Evolutionary conservation across 2,329 filamentous ascomycete species (phyloP).

Genomic region (Hymenoscyphus repandus): DNA sequence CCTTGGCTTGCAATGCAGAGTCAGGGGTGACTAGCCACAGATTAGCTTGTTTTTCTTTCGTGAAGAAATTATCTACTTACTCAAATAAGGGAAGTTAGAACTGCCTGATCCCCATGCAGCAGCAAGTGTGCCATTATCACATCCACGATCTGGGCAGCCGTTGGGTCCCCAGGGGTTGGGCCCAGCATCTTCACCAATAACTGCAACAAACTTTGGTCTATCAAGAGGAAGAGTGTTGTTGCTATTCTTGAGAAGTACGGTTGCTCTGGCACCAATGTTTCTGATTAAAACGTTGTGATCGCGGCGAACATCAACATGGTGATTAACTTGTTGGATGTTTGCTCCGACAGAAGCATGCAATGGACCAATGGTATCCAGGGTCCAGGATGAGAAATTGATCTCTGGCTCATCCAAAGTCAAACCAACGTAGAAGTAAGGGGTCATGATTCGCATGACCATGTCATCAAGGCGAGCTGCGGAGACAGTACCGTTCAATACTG

Average conservation of each 20-base stretch:
- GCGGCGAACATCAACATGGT: constrained; percentile 76
- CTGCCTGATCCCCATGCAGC: constrained; percentile 79
- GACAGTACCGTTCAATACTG: constrained; percentile 82
- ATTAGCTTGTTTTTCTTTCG: not conserved
- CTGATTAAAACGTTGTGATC: constrained; percentile 71
- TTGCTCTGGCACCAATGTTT: constrained; percentile 71
- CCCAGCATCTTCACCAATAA: constrained; percentile 80
- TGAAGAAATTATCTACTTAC: not conserved
- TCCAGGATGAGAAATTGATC: constrained; percentile 90
- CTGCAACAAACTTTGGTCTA: constrained; percentile 67
- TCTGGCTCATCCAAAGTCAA: constrained; percentile 40
- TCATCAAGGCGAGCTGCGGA: constrained; percentile 86
- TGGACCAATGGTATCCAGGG: constrained; percentile 66
- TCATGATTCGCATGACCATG: constrained; percentile 81
- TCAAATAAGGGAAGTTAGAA: constrained; percentile 67
- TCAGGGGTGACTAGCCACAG: constrained; percentile 58
- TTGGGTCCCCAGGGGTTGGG: constrained; percentile 68
- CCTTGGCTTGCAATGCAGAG: constrained; percentile 61
- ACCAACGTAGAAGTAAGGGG: constrained; percentile 63
- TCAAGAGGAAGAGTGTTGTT: constrained; percentile 68
- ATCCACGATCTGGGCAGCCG: constrained; percentile 62
- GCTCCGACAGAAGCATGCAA: constrained; percentile 58
- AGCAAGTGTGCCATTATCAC: constrained; percentile 57
- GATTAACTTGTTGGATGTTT: constrained; percentile 65
- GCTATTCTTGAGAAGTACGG: constrained; percentile 83